Base-by-base conservation (phyloP, 2,329 filamentous ascomycete genomes). In the Xylariaceae sp. region DNA sequence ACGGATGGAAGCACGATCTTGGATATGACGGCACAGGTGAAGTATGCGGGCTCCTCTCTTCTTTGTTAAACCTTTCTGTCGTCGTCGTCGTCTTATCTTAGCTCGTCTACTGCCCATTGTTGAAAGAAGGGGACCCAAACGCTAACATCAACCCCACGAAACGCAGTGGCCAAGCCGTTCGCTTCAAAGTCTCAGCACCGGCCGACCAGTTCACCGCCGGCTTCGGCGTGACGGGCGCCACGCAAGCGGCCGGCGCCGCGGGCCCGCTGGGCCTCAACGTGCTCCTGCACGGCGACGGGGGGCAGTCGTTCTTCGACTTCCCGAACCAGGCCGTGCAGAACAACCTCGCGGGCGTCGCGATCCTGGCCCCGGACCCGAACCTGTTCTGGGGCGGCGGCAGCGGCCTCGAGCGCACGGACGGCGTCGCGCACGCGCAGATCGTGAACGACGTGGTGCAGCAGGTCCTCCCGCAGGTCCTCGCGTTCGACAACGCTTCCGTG, bases 241-340 rank as follows among this genome's bases (percentile, higher is more conserved):
- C 66, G 18, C 70, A 67, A 44, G 55, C 36, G 1, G 61, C 72
- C 16, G 63, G 64, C 18, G 64, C 68, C 2, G 49, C 63, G 0
- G 75, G 77, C 4, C 58, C 69, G 6, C 69, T 81, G 24, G 80
- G 80, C 43, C 72, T 82, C 6, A 84, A 84, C 60, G 77, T 85
- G 11, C 75, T 85, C 29, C 75, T 85, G 3, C 82, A 85, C 64
- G 81, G 81, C 43, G 82, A 85, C 63, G 81, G 82, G 35, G 82
- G 82, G 6, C 78, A 82, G 61, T 81, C 78, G 10, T 83, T 82
- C 73, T 80, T 81, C 67, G 79, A 81, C 64, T 81, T 82, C 69
- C 80, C 80, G 29, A 82, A 82, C 67, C 77, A 82, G 60, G 76
- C 73, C 15, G 76, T 82, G 9, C 76, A 78, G 49, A 65, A 70